A percentile compares a stretch with the other conserved stretches of the same genome.
Evolutionary conservation across 2,329 filamentous ascomycete species (phyloP).

Genomic region (Cytospora piceicola): DNA sequence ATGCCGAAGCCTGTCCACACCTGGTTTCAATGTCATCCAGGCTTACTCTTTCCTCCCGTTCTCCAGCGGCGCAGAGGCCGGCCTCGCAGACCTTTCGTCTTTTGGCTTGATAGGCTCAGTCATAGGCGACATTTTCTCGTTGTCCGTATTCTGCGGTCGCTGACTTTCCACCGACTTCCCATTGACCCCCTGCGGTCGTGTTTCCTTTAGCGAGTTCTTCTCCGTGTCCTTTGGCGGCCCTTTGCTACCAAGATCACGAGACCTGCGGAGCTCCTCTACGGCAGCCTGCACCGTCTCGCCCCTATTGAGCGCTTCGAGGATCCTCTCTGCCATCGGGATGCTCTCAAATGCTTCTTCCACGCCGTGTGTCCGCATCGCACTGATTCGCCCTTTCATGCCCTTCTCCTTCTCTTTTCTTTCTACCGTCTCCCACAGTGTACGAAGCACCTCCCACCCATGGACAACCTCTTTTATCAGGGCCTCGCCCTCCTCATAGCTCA

Average conservation of each 20-base stretch:
- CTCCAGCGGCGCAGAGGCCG: background rate
- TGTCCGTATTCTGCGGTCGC: background rate
- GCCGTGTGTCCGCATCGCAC: slow-evolving; percentile 43
- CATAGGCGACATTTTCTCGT: slow-evolving; percentile 8
- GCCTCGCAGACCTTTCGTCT: slow-evolving; percentile 1
- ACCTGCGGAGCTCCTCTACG: slow-evolving; percentile 35
- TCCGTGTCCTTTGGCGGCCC: slow-evolving; percentile 12
- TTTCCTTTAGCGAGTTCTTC: slow-evolving; percentile 12
- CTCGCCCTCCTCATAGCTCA: slow-evolving; percentile 41
- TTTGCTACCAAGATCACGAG: slow-evolving; percentile 30
- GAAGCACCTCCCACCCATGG: slow-evolving; percentile 48
- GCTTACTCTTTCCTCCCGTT: background rate
- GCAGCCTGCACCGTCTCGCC: slow-evolving; percentile 48
- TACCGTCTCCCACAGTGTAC: slow-evolving; percentile 46
- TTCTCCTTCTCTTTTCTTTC: slow-evolving; percentile 43
- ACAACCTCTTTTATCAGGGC: slow-evolving; percentile 40
- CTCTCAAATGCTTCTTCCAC: slow-evolving; percentile 54
- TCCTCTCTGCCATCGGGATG: slow-evolving; percentile 50
- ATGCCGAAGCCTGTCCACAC: slow-evolving; percentile 8
- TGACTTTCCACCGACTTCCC: slow-evolving; percentile 4
- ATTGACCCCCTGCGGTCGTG: background rate
- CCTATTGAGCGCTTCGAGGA: slow-evolving; percentile 49
- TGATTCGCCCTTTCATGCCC: slow-evolving; percentile 39
- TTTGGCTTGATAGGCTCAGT: slow-evolving; percentile 13
- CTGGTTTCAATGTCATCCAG: background rate